Percentiles rank a stretch among this genome's conserved stretches.
Evolutionary conservation across 495 filamentous ascomycete species (phyloP).

Genomic region (Chaetomium tenue): DNA sequence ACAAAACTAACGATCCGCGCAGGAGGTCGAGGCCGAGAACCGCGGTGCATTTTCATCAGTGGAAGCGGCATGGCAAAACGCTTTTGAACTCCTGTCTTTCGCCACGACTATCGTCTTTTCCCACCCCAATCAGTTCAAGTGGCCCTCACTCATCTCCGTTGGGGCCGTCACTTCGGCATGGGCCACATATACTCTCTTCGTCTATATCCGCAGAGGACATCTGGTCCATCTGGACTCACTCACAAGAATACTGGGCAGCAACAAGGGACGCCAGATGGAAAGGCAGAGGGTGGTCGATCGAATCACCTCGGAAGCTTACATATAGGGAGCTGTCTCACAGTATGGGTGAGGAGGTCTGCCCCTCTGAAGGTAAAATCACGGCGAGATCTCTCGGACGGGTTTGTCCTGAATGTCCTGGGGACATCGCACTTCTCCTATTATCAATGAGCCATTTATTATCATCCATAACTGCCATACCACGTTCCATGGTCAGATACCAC

Average conservation of each 20-base stretch:
- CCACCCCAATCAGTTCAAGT: constrained; percentile 57
- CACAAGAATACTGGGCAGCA: background rate
- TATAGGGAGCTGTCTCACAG: too few species aligned
- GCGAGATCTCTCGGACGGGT: too few species aligned
- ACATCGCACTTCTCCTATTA: too few species aligned
- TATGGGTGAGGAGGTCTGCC: too few species aligned
- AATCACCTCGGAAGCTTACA: background rate
- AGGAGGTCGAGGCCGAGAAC: constrained; percentile 50
- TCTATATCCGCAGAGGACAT: constrained; percentile 60
- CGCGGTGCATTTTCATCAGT: constrained; percentile 62
- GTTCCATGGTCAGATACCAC: too few species aligned
- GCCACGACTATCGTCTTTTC: constrained; percentile 60
- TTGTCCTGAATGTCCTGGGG: too few species aligned
- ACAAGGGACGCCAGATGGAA: background rate
- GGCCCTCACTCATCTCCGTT: constrained; percentile 57
- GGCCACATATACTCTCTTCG: constrained; percentile 54
- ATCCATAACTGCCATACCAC: too few species aligned
- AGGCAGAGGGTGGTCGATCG: background rate
- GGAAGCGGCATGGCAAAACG: constrained; percentile 62
- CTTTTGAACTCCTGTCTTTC: constrained; percentile 64
- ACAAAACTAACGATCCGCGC: background rate
- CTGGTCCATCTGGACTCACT: constrained; percentile 48
- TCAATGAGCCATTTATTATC: too few species aligned
- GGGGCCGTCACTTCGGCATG: constrained; percentile 52
- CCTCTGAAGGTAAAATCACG: too few species aligned